Evolutionary conservation across 768 basidiomycete species (phyloP).

Genomic region (Lactarius sanguifluus): DNA sequence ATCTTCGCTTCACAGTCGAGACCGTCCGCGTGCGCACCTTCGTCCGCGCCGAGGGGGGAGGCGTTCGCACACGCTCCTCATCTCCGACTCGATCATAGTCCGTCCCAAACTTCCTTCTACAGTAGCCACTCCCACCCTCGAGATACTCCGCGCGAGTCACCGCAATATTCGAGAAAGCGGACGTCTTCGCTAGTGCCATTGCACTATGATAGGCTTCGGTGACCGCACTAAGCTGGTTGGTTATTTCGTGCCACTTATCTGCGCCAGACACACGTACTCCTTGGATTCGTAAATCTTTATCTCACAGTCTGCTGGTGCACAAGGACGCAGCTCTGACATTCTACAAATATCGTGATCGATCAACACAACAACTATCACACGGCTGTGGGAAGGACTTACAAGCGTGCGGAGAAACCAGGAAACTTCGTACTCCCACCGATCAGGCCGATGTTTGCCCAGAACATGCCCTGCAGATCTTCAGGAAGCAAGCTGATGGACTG

Average conservation of each 20-base stretch:
- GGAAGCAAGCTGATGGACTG: slow-evolving; percentile 75
- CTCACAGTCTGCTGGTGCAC: slow-evolving; percentile 82
- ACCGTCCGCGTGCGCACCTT: slow-evolving; percentile 26
- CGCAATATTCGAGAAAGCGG: slow-evolving; percentile 51
- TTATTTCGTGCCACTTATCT: background rate
- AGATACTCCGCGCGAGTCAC: slow-evolving; percentile 83
- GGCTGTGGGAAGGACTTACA: slow-evolving; percentile 55
- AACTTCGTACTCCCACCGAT: slow-evolving; percentile 83
- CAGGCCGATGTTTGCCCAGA: slow-evolving; percentile 91
- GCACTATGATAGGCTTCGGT: slow-evolving; percentile 66
- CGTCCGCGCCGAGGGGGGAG: slow-evolving; percentile 11
- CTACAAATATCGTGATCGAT: slow-evolving; percentile 41
- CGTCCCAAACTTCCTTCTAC: slow-evolving; percentile 63
- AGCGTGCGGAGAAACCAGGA: slow-evolving; percentile 66
- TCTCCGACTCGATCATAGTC: slow-evolving; percentile 24
- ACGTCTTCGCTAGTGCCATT: slow-evolving; percentile 52
- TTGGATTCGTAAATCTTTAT: slow-evolving; percentile 69
- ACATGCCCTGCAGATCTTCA: slow-evolving; percentile 84
- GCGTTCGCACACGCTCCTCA: slow-evolving; percentile 16
- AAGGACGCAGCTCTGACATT: slow-evolving; percentile 65
- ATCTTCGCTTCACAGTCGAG: slow-evolving; percentile 29
- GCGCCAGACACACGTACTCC: slow-evolving; percentile 54
- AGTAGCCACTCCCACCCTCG: slow-evolving; percentile 76
- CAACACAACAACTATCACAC: background rate
- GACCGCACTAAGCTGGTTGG: slow-evolving; percentile 49